These are phyloP conservation scores for Ceratobasidium sp. DNA, from an alignment of 1,284 basidiomycete genomes.

Conservation along the genomic window DNA sequence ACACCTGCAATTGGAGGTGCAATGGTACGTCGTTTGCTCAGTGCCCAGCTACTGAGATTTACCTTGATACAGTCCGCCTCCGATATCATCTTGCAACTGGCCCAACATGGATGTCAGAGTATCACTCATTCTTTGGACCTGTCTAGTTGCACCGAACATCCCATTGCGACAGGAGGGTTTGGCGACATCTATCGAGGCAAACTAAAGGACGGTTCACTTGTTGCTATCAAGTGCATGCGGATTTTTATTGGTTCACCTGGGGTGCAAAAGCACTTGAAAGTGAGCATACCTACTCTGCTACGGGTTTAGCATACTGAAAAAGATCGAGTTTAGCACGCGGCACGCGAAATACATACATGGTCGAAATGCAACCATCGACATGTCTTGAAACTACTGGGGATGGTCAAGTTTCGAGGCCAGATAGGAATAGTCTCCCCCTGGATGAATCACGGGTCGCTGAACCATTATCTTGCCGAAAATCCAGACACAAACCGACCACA, in stretches of 20 bases:
- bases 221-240: conserved; percentile 20
- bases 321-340: neutral
- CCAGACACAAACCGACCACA: neutral
- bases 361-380: conserved; percentile 4
- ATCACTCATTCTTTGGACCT: neutral
- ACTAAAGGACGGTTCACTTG: neutral
- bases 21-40: neutral
- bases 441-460: neutral
- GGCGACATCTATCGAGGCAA: conserved; percentile 4
- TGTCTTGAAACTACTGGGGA: neutral
- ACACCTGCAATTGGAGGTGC: neutral
- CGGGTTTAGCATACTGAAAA: too few species aligned
- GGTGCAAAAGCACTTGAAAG: neutral
- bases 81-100: neutral
- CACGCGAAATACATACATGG: conserved; percentile 14
- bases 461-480: neutral
- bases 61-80: neutral
- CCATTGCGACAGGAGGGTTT: neutral
- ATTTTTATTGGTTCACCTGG: neutral
- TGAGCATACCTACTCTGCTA: too few species aligned
- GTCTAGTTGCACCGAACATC: neutral
- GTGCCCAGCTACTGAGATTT: neutral
- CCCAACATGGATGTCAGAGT: neutral
- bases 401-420: neutral
- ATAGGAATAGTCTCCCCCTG: conserved; percentile 16